Percentiles rank a stretch among this genome's conserved stretches.
phyloP scores from a whole-genome alignment of 345 rosid genomes.

The Turritis glabra region DNA sequence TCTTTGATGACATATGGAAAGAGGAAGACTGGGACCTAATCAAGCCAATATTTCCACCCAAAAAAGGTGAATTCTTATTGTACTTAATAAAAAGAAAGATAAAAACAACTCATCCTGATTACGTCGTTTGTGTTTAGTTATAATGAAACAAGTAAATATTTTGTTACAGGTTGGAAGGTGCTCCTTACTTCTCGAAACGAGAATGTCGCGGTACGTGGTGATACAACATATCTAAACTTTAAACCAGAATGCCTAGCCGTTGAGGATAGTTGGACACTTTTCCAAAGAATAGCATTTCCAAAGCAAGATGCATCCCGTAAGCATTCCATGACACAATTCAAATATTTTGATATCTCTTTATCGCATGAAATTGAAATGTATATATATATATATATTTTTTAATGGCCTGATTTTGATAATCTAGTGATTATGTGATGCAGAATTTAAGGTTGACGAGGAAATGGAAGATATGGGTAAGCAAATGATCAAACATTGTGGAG shows the following conservation, averaged over 20 bases:
- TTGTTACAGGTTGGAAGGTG: neutral
- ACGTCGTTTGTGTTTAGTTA: no score
- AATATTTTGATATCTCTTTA: no score
- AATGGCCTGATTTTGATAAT: no score
- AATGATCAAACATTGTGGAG: constrained; percentile 22
- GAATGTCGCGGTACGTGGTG: neutral
- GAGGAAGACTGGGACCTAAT: neutral
- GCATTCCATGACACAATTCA: no score
- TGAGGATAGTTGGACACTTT: constrained; percentile 39
- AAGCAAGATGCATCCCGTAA: constrained; percentile 18
- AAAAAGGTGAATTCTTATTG: neutral
- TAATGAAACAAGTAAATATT: neutral
- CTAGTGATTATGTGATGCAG: no score
- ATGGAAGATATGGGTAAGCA: constrained; percentile 7
- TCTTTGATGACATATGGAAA: neutral
- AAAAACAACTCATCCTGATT: no score
- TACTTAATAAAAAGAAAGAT: neutral
- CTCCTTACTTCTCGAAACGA: constrained; percentile 42
- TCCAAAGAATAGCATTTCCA: constrained; percentile 6
- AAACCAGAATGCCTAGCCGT: neutral
- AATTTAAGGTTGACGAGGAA: neutral
- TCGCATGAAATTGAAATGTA: no score
- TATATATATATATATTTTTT: no score
- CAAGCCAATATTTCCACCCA: neutral
- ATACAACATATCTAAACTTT: constrained; percentile 6